A percentile compares a stretch with the other conserved stretches of the same genome.
These are phyloP conservation scores for Chlamydomonas schloesseri DNA, from an alignment of 139 green algal species.

Conservation along the genomic window DNA sequence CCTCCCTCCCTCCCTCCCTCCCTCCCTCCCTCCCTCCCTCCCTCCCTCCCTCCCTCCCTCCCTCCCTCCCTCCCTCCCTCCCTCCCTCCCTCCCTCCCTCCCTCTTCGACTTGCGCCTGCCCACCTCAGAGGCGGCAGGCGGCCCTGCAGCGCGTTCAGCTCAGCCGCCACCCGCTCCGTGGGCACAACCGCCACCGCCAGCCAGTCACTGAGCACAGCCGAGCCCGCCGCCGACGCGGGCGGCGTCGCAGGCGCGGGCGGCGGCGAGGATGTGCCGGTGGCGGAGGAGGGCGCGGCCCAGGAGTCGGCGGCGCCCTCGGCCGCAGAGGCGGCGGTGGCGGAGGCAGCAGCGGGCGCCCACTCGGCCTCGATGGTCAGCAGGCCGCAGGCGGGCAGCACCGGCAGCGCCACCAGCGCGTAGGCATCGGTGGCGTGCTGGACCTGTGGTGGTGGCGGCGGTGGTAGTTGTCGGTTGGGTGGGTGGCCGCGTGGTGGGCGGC, in stretches of 20 bases:
- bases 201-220: slow-evolving; percentile 9
- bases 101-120: background rate
- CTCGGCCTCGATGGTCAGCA: slow-evolving; percentile 14
- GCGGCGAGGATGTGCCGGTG: too few relatives aligned
- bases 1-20: too few relatives aligned
- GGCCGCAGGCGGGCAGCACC: background rate
- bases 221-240: background rate
- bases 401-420: slow-evolving; percentile 19
- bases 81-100: background rate
- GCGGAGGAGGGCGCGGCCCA: too few relatives aligned
- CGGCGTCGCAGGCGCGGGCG: too few relatives aligned
- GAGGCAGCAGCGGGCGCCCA: too few relatives aligned
- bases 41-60: too few relatives aligned
- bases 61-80: too few relatives aligned
- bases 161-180: slow-evolving; percentile 8
- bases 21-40: too few relatives aligned
- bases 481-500: too few relatives aligned
- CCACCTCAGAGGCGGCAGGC: slow-evolving; percentile 4
- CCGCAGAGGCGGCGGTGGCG: too few relatives aligned
- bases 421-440: background rate
- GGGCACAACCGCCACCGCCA: slow-evolving; percentile 12
- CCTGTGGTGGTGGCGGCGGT: background rate
- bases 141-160: slow-evolving; percentile 12
- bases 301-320: too few relatives aligned
- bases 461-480: too few relatives aligned